Conservation (phyloP, 768 basidiomycete genomes). For the Russula earlei region DNA sequence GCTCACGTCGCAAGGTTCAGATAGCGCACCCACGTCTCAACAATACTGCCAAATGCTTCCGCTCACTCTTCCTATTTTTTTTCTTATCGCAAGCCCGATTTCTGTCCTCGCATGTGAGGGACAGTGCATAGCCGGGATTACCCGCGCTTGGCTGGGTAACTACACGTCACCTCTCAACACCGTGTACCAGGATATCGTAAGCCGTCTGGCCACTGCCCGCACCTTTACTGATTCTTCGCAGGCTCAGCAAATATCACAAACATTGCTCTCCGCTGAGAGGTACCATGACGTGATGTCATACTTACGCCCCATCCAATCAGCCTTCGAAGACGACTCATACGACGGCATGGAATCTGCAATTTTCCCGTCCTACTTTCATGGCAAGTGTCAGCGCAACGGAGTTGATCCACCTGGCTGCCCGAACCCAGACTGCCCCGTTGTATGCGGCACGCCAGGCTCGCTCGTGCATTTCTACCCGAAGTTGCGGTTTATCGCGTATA, state of each 20-base stretch:
- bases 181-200: conserved; percentile 37
- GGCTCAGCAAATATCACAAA: conserved; percentile 30
- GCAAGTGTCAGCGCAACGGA: conserved; percentile 54
- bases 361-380: conserved; percentile 66
- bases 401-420: conserved; percentile 62
- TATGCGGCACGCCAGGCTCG: conserved; percentile 78
- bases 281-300: conserved; percentile 25
- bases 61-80: conserved; percentile 14
- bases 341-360: conserved; percentile 43
- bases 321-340: conserved; percentile 39
- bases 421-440: conserved; percentile 67
- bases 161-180: conserved; percentile 36
- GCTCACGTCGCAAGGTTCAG: too few species aligned
- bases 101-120: conserved; percentile 56
- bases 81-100: conserved; percentile 27
- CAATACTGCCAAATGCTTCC: conserved; percentile 5
- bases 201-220: conserved; percentile 15
- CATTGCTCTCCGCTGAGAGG: conserved; percentile 27
- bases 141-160: conserved; percentile 43
- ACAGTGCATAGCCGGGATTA: conserved; percentile 54
- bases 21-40: too few species aligned
- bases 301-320: conserved; percentile 38
- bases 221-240: conserved; percentile 21
- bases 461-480: conserved; percentile 55
- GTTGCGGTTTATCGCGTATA: conserved; percentile 42